Evolutionary conservation across 257 asterid genomes (phyloP), one percentile per base, ranked within the genome.

Genomic region (Fraxinus excelsior): DNA sequence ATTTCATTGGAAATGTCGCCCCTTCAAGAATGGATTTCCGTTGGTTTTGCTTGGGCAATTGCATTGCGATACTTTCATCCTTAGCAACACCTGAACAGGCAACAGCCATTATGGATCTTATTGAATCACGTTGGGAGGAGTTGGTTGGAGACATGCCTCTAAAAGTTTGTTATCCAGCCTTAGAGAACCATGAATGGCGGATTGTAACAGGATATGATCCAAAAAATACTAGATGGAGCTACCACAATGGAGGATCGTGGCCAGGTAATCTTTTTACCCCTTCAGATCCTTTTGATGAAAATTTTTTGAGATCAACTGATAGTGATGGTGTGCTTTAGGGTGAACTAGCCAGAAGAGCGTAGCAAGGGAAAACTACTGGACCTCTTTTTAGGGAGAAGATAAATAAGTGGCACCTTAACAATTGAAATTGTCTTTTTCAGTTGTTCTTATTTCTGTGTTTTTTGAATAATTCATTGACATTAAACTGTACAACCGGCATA

Each of bases 191-290:
- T 51, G 92, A 88, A 69, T 90, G 95, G 95, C 80, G 88, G 74
- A 90, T 88, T 25, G 83, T 88, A 34, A 90, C 92, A 4, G 95
- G 92, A 58, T 79, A 84, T 70, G 95, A 90, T 83, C 92, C 95
- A 11, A 90, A 90, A 82, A 90, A 90, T 77, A 90, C 89, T 34
- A 84, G 95, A 80, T 90, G 95, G 92, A 88, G 95, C 78, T 90
- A 90, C 73, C 95, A 90, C 78, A 90, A 90, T 53, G 95, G 90
- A 53, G 95, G 95, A 72, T 86, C 95, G 35, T 90, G 95, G 95
- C 95, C 92, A 79, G 92, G 94, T 90, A 80, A 53, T 18, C 51
- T 65, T 46, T 40, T 62, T 11, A 14, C 2, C 34, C 37, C 1
- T 34, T 34, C 37, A 34, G 6, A 14, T 51, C 14, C 12, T 42